Evolutionary conservation across 73 alveolate genomes (phyloP).

Genomic region (Halteria grandinella): DNA sequence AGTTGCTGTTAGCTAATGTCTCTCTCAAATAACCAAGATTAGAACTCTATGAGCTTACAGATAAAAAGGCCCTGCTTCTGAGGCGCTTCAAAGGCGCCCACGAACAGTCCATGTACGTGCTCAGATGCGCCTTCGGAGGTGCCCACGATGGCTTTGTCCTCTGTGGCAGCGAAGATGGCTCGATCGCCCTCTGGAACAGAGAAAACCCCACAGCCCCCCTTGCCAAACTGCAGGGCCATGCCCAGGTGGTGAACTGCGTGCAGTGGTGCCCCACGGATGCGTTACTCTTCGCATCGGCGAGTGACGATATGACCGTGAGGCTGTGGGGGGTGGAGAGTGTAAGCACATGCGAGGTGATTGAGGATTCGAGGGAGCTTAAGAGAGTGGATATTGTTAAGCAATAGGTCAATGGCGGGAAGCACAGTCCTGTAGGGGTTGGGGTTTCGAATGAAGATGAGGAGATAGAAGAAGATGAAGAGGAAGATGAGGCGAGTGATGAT

Average conservation of each 20-base stretch:
- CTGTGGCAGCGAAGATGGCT: conserved; percentile 79
- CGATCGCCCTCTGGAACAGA: conserved; percentile 72
- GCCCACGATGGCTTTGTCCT: conserved; percentile 67
- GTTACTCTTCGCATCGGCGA: conserved; percentile 57
- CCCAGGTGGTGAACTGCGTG: conserved; percentile 62
- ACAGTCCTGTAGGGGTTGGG: too few relatives aligned
- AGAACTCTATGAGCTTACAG: conserved; percentile 65
- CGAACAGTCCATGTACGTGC: conserved; percentile 51
- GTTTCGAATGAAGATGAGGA: too few relatives aligned
- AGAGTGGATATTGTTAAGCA: too few relatives aligned
- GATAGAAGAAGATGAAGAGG: too few relatives aligned
- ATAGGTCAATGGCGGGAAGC: too few relatives aligned
- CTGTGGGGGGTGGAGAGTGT: conserved; percentile 62
- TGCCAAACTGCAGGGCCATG: conserved; percentile 44
- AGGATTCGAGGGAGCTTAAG: conserved; percentile 14
- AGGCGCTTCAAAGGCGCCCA: conserved; percentile 73
- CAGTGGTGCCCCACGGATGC: conserved; percentile 56
- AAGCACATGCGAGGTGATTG: neutral
- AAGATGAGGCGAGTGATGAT: too few relatives aligned
- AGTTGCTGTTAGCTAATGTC: conserved; percentile 65
- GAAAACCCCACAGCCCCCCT: conserved; percentile 38
- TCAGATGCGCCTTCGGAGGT: conserved; percentile 80
- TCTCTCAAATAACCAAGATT: conserved; percentile 60
- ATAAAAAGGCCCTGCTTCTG: conserved; percentile 55
- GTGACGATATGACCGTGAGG: conserved; percentile 71